These are phyloP conservation scores for Ajuga reptans DNA, from an alignment of 305 asterid genomes.

Conservation along the genomic window DNA sequence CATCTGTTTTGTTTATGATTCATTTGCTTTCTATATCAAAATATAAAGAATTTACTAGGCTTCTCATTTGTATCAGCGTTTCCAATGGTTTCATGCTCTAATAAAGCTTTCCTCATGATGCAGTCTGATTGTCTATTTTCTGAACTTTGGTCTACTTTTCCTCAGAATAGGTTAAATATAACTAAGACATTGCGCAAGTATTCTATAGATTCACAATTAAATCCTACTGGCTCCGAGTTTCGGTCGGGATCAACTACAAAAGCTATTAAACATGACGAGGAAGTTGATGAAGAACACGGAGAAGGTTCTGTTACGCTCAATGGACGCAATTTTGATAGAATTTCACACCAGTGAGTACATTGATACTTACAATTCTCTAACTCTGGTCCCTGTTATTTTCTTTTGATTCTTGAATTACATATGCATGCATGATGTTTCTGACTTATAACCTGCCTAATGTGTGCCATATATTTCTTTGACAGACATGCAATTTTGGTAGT, in stretches of 20 bases:
- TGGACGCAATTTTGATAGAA: conserved; percentile 65
- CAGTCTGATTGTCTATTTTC: conserved; percentile 3
- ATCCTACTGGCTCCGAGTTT: conserved; percentile 81
- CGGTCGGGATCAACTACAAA: conserved; percentile 48
- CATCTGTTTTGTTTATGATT: not conserved
- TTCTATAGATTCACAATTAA: conserved; percentile 61
- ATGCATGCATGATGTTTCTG: conserved; percentile 13
- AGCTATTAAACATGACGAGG: conserved; percentile 71
- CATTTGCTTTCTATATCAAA: not conserved
- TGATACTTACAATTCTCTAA: conserved; percentile 15
- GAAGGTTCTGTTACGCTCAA: conserved; percentile 78
- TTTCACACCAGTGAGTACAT: conserved; percentile 68
- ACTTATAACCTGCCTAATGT: conserved; percentile 13
- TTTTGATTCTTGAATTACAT: conserved; percentile 10
- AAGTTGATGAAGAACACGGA: conserved; percentile 67
- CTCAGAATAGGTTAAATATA: conserved; percentile 88
- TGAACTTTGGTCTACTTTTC: conserved; percentile 22
- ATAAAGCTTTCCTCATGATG: not conserved
- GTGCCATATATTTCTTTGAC: conserved; percentile 27
- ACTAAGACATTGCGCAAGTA: conserved; percentile 80
- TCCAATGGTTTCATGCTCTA: not conserved
- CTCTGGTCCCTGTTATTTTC: conserved; percentile 5
- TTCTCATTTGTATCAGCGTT: conserved; percentile 2
- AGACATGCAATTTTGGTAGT: conserved; percentile 80
- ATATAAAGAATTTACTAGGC: not conserved